These are phyloP conservation scores for Camelina neglecta DNA, from an alignment of 345 rosid genomes.

Conservation along the genomic window DNA sequence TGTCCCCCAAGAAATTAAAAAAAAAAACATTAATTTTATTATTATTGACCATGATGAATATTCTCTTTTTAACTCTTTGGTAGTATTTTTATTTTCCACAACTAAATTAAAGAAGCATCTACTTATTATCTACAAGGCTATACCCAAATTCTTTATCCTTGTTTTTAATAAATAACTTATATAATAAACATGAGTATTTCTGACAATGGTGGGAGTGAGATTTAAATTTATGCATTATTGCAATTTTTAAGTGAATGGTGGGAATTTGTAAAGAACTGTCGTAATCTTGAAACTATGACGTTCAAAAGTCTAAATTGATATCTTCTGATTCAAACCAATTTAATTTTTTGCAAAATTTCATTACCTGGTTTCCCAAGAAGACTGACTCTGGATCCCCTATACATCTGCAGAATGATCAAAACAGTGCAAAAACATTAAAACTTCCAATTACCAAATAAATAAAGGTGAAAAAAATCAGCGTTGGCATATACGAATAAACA, in stretches of 20 bases:
- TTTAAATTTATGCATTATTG: constrained; percentile 14
- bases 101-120: constrained; percentile 32
- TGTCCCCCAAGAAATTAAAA: constrained; percentile 33
- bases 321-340: background rate
- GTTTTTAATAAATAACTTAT: constrained; percentile 24
- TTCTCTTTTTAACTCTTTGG: constrained; percentile 36
- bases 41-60: constrained; percentile 38
- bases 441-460: background rate
- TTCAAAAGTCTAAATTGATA: constrained; percentile 2
- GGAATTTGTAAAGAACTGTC: constrained; percentile 15
- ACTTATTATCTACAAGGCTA: constrained; percentile 29
- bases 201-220: constrained; percentile 26
- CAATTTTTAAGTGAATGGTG: constrained; percentile 2
- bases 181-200: constrained; percentile 15
- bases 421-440: background rate
- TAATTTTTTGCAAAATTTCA: background rate
- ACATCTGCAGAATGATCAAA: constrained; percentile 40
- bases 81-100: background rate
- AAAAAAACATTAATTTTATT: constrained; percentile 12
- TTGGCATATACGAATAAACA: background rate
- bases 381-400: constrained; percentile 44
- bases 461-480: constrained; percentile 1
- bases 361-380: constrained; percentile 39
- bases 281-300: constrained; percentile 20
- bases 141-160: constrained; percentile 15